Conservation (phyloP, 371 early-diverging fungal species). For the Caulochytrium protostelioides region DNA sequence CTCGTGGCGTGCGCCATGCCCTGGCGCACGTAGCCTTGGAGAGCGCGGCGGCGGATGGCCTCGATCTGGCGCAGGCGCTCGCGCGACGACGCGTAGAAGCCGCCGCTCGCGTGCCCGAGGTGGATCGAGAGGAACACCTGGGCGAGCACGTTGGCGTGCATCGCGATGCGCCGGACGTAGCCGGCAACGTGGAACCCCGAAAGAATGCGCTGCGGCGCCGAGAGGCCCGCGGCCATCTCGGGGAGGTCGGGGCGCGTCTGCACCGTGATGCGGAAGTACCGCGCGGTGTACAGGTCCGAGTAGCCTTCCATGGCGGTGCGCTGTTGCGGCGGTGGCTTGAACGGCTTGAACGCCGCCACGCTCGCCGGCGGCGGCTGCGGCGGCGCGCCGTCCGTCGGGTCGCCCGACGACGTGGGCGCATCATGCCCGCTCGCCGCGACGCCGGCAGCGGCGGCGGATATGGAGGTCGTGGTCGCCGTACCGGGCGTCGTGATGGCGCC, state of each 20-base stretch:
- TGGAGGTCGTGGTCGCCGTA: slow-evolving; percentile 6
- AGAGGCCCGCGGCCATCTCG: slow-evolving; percentile 53
- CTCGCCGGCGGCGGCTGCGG: background rate
- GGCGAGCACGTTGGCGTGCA: slow-evolving; percentile 76
- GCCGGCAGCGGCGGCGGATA: slow-evolving; percentile 3
- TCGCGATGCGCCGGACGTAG: slow-evolving; percentile 61
- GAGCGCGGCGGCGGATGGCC: too few relatives aligned
- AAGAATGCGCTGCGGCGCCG: slow-evolving; percentile 62
- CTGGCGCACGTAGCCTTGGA: too few relatives aligned
- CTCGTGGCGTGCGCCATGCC: too few relatives aligned
- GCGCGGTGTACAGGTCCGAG: slow-evolving; percentile 16
- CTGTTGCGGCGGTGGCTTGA: too few relatives aligned
- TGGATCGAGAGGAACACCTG: slow-evolving; percentile 44
- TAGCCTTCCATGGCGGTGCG: too few relatives aligned
- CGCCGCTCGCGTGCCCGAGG: slow-evolving; percentile 17
- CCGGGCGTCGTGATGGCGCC: too few relatives aligned
- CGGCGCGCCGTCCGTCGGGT: slow-evolving; percentile 1
- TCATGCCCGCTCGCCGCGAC: background rate
- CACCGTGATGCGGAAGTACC: slow-evolving; percentile 23
- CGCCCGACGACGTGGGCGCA: background rate
- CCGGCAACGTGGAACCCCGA: slow-evolving; percentile 46
- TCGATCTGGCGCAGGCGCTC: slow-evolving; percentile 71
- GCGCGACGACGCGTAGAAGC: slow-evolving; percentile 61
- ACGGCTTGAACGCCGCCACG: too few relatives aligned
- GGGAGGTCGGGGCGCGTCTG: slow-evolving; percentile 60